Evolutionary conservation across 345 rosid genomes (phyloP), one percentile per base, ranked within the genome.

Genomic region (Aquilaria yunnanensis): DNA sequence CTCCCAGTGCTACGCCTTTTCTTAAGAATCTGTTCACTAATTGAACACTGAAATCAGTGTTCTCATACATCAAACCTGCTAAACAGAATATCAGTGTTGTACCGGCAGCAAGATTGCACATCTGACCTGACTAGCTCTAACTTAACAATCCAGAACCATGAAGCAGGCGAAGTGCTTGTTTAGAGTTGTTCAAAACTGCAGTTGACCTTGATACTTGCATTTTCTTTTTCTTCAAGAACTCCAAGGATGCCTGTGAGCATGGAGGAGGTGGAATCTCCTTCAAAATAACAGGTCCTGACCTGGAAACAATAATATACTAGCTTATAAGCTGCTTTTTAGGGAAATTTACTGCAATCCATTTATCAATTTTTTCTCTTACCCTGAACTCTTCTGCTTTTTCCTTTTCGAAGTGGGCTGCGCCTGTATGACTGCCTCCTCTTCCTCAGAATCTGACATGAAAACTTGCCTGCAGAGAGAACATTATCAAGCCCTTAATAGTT

Each of bases 151-250:
- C 72, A 3, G 88, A 80, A 66, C 70, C 53, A 4, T 84, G 73
- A 57, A 80, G 78, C 59, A 86, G 82, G 66, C 99, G 89, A 29
- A 88, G 81, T 51, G 96, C 99, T 75, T 85, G 95, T 77, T 76
- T 74, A 9, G 96, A 71, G 64, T 91, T 87, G 69, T 81, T 78
- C 78, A 94, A 72, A 67, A 85, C 81, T 1, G 91, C 68, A 45
- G 85, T 67, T n/a, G 96, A 94, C 66, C 99, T 77, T 1, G 88
- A 60, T 62, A 90, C 87, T 78, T 77, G 88, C 77, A 80, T 80
- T 75, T 80, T 94, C 79, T 86, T 84, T 66, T 75, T 82, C 78
- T 84, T 94, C 76, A 94, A 79, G 74, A 94, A 94, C 54, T 90
- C 93, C 78, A 89, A 63, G 16, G 88, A 85, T 61, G 23, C 83